These are phyloP conservation scores for Cutaneotrichosporon dermatis DNA, from an alignment of 1,284 basidiomycete species.

Conservation along the genomic window DNA sequence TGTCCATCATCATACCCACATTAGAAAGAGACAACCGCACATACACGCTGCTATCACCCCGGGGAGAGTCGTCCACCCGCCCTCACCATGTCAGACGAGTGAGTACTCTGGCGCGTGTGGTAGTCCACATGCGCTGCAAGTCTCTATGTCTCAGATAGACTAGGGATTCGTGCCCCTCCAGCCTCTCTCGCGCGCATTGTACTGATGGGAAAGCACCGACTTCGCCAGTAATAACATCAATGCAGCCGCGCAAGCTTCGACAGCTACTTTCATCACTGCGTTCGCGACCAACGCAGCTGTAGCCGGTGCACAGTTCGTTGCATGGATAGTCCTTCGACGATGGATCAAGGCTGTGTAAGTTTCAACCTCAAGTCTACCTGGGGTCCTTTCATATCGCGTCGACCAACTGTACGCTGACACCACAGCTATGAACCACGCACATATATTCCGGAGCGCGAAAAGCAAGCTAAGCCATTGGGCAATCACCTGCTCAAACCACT, in stretches of 20 bases:
- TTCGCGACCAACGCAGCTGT: slow-evolving; percentile 56
- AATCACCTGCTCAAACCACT: slow-evolving; percentile 32
- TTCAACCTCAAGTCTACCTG: slow-evolving; percentile 50
- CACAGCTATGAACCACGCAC: slow-evolving; percentile 70
- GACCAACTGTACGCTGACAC: slow-evolving; percentile 2
- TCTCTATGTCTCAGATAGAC: too few species aligned
- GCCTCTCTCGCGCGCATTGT: too few species aligned
- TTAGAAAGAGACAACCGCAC: neutral
- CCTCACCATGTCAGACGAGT: neutral
- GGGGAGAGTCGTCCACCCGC: neutral
- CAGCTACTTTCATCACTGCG: slow-evolving; percentile 66
- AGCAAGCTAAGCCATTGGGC: slow-evolving; percentile 36
- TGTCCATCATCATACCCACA: neutral
- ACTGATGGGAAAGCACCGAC: slow-evolving; percentile 4
- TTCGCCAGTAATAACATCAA: neutral
- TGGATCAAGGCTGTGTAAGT: slow-evolving; percentile 46
- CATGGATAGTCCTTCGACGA: slow-evolving; percentile 59
- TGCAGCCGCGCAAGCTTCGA: slow-evolving; percentile 31
- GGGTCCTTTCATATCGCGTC: too few species aligned
- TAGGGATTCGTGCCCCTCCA: too few species aligned
- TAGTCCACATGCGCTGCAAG: too few species aligned
- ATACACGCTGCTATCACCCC: neutral
- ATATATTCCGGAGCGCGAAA: slow-evolving; percentile 50
- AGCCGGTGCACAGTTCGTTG: slow-evolving; percentile 58
- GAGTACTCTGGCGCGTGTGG: neutral